phyloP scores from a whole-genome alignment of 441 rosid genomes.

The Brassica hybrid region DNA sequence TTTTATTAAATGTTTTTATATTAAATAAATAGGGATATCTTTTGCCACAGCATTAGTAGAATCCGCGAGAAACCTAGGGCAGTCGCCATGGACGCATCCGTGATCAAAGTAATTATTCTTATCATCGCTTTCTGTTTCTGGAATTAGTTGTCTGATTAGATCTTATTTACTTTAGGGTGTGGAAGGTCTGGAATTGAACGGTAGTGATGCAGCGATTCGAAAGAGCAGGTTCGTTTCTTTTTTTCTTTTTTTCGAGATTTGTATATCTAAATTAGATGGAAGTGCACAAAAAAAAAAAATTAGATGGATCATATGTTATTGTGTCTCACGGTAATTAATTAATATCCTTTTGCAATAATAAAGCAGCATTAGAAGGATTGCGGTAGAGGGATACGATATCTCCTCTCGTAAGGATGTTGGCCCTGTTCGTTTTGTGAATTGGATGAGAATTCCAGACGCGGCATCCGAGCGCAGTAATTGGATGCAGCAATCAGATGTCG shows the following conservation, averaged over 20 bases:
- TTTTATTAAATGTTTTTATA: no score
- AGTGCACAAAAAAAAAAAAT: not conserved
- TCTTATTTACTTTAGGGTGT: not conserved
- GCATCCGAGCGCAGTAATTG: no score
- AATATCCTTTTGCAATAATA: not conserved
- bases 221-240: not conserved
- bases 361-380: not conserved
- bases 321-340: no score
- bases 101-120: not conserved
- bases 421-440: no score
- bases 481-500: no score
- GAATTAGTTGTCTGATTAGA: not conserved
- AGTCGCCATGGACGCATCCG: not conserved
- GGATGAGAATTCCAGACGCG: no score
- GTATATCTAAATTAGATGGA: not conserved
- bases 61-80: not conserved
- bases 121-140: not conserved
- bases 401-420: no score
- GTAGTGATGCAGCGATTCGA: no score
- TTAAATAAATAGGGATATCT: no score
- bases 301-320: not conserved
- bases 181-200: no score
- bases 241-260: not conserved
- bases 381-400: not conserved
- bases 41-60: not conserved